A percentile compares a stretch with the other conserved stretches of the same genome.
Evolutionary conservation across 2,329 filamentous ascomycete species (phyloP).

Genomic region (Tolypocladium album): DNA sequence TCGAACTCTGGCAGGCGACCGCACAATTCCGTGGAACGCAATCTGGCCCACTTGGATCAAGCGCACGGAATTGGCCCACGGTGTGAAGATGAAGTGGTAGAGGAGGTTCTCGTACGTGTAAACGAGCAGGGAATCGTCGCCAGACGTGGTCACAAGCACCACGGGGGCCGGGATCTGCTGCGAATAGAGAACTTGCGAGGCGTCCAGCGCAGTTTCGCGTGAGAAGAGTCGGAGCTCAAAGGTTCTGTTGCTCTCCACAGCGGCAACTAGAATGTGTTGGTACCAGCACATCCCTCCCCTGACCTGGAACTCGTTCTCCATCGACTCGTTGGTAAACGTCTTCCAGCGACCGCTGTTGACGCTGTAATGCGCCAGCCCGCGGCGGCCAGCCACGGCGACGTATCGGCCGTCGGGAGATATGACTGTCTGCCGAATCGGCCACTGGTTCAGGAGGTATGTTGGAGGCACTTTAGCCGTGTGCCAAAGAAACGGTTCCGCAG

Average conservation of each 20-base stretch:
- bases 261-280: conserved; percentile 86
- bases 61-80: conserved; percentile 55
- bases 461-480: conserved; percentile 81
- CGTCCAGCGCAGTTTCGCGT: conserved; percentile 69
- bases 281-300: conserved; percentile 98
- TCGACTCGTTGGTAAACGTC: conserved; percentile 69
- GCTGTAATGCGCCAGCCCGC: conserved; percentile 91
- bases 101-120: conserved; percentile 96
- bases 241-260: conserved; percentile 73
- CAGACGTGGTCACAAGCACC: conserved; percentile 81
- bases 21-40: conserved; percentile 89
- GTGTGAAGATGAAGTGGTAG: conserved; percentile 86
- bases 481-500: conserved; percentile 89
- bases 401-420: conserved; percentile 90
- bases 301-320: conserved; percentile 86
- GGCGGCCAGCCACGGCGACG: conserved; percentile 85
- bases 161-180: conserved; percentile 75
- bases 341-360: conserved; percentile 93
- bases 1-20: conserved; percentile 83
- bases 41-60: conserved; percentile 96
- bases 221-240: conserved; percentile 91
- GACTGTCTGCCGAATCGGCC: conserved; percentile 81
- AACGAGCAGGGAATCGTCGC: conserved; percentile 87
- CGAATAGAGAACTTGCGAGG: conserved; percentile 59
- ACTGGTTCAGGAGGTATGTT: conserved; percentile 78